Base-by-base conservation (phyloP, 2,329 filamentous ascomycete genomes). In the Calycina herbarum region DNA sequence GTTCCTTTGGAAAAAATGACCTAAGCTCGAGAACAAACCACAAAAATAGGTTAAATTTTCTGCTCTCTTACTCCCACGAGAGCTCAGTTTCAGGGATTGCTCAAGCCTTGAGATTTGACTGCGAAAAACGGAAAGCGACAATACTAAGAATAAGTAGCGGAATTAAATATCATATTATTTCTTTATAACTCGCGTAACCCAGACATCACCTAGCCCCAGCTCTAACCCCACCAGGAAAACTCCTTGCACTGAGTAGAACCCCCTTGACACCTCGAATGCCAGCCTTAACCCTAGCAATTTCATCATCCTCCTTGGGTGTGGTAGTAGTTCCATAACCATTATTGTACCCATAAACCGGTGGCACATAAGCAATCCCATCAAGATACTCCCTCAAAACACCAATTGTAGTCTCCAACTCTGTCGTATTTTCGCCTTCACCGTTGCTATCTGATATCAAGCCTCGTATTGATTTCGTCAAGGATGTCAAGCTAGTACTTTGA, bases 251-350 rank as follows among this genome's bases (percentile, higher is more conserved):
- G 64, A 96, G 77, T 70, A 95, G 79, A 11, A 92, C 85, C 1
- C 92, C 92, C 80, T 96, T 96, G 54, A 95, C 86, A 64, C 90
- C 85, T 69, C 92, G 81, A 61, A 96, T 94, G 67, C 89, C 91
- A 69, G 87, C 87, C 78, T 91, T 91, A 24, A 91, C 82, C 74
- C 85, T 87, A 68, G 86, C 86, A 72, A 93, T 88, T 77, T 91
- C 89, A 77, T 94, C 91, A 67, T 87, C 84, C 35, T 84, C 83
- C 71, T 87, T 87, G 60, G 78, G 77, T 20, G 51, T 62, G 33
- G 27, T 17, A 10, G 27, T 15, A 35, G 27, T 42, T 5, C 56
- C 35, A 40, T 38, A 62, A 5, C 59, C 62, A 38, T n/a, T 48
- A n/a, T 54, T 77, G 75, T 62, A 78, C 68, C 65, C 61, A 66